Evolutionary conservation across 1,284 basidiomycete genomes (phyloP), one percentile per base, ranked within the genome.

Genomic region (Heterobasidion irregulare): DNA sequence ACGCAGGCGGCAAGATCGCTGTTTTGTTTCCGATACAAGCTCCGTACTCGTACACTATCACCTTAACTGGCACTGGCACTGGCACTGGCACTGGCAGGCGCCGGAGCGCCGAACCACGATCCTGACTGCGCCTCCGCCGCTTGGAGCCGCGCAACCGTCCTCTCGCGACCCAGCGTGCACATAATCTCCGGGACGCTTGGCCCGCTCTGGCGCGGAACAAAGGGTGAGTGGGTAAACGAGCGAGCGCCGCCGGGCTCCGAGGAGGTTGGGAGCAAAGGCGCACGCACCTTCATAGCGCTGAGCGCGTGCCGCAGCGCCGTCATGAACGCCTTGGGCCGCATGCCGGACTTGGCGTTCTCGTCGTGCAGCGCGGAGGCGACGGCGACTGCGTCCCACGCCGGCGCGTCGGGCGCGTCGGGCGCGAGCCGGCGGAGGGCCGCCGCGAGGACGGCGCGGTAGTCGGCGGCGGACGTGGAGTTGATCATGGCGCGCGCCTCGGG

Each of bases 271-370:
- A 26, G 26, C 26, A 6, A 26, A 26, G 26, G 43, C 32, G 26
- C 35, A 19, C 53, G 8, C 53, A 89, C 92, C 79, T 89, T 90
- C 71, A 82, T 80, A 0, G 85, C 92, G 0, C 87, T 93, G 58
- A 95, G 68, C 2, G 86, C 88, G 63, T 90, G 82, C 51, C 94
- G 72, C 47, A 94, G 67, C 0, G 82, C 78, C 2, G 79, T 84
- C 82, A 92, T 85, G 58, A 89, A 79, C 13, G 73, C 62, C 55
- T 80, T 86, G 46, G 72, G 73, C 53, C 76, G 74, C 45, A 82
- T 57, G 2, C 66, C 68, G 0, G 76, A 64, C 36, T 65, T 66
- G 50, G 72, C 66, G 16, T 77, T 72, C 50, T 61, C 53, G 8
- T 58, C 51, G 46, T 56, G 59, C 34, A 61, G 53, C 15, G 54